Evolutionary conservation across 306 rosid genomes (phyloP).

Genomic region (Styphnolobium japonicum): DNA sequence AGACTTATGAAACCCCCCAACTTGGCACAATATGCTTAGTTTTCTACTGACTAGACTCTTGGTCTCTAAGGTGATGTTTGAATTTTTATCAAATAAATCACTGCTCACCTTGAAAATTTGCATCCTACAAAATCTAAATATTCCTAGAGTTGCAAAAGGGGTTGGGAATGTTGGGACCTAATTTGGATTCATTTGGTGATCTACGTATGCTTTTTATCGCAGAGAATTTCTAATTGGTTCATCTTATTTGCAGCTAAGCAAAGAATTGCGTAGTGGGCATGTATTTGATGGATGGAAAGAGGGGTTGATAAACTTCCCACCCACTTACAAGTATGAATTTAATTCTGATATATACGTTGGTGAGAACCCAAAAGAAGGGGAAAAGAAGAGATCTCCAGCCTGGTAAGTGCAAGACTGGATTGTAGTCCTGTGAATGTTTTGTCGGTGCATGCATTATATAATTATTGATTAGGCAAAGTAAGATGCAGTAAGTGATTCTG

Average conservation of each 20-base stretch:
- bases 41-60: background rate
- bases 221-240: background rate
- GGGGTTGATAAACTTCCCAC: slow-evolving; percentile 72
- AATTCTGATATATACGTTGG: slow-evolving; percentile 66
- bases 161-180: background rate
- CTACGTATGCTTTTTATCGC: background rate
- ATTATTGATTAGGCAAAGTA: background rate
- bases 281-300: slow-evolving; percentile 97
- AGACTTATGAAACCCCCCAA: slow-evolving; percentile 15
- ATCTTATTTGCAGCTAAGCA: slow-evolving; percentile 63
- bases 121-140: background rate
- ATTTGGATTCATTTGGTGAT: background rate
- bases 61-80: background rate
- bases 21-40: background rate
- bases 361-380: slow-evolving; percentile 68
- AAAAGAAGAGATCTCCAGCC: slow-evolving; percentile 90
- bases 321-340: slow-evolving; percentile 83
- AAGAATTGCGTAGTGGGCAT: slow-evolving; percentile 60
- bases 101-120: background rate
- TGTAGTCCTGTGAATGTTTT: background rate
- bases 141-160: background rate
- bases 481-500: background rate
- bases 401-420: slow-evolving; percentile 49
- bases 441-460: background rate
- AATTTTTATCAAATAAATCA: background rate